phyloP scores from a whole-genome alignment of 2,329 filamentous ascomycete species.

The Aureobasidium melanogenum region DNA sequence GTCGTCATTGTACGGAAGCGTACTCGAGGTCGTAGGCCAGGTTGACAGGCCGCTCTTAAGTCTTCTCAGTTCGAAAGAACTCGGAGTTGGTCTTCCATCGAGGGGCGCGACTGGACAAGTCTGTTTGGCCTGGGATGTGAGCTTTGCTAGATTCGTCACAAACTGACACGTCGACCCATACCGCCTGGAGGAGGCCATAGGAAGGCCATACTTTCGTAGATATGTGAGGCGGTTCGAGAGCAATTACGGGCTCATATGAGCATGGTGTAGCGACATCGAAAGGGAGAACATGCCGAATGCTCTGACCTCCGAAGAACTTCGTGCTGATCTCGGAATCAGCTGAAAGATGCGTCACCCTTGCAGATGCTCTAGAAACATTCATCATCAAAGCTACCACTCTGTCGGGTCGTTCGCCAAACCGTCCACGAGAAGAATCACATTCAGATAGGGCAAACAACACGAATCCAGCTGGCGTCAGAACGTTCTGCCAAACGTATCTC shows the following conservation, averaged over 20 bases:
- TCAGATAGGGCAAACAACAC: not conserved
- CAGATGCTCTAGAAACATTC: not conserved
- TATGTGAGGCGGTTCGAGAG: not conserved
- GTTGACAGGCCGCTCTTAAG: too few relatives aligned
- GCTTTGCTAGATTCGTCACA: not conserved
- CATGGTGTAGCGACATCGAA: not conserved
- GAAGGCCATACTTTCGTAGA: not conserved
- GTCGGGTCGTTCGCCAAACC: not conserved
- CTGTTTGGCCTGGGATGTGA: not conserved
- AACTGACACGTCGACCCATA: not conserved
- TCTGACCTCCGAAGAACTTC: constrained; percentile 1
- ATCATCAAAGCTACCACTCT: constrained; percentile 4
- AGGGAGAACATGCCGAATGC: not conserved
- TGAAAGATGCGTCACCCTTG: not conserved
- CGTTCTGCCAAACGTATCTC: not conserved
- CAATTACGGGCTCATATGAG: too few relatives aligned
- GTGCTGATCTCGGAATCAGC: not conserved
- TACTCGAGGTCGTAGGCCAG: too few relatives aligned
- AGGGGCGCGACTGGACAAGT: not conserved
- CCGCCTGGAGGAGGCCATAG: not conserved
- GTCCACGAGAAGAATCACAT: not conserved
- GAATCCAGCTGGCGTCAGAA: too few relatives aligned
- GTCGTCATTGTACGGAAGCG: not conserved
- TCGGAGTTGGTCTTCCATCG: not conserved
- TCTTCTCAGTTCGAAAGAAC: not conserved